Conservation (phyloP, 2,329 filamentous ascomycete genomes). For the Thielaviopsis ethacetica region DNA sequence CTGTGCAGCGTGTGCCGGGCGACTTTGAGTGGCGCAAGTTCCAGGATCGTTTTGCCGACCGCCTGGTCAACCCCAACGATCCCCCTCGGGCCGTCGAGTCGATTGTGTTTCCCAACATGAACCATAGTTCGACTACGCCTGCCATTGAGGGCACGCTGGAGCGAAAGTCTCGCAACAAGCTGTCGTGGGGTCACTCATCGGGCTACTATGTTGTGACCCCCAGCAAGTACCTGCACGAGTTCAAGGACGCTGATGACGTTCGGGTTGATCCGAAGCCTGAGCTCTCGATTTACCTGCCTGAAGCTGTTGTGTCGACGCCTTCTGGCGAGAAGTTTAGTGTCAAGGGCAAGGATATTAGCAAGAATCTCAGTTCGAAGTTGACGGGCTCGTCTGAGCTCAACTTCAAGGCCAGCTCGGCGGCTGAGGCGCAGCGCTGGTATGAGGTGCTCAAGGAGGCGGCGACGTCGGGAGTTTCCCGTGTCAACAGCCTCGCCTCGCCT, state of each 20-base stretch:
- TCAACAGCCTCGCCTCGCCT: slow-evolving; percentile 15
- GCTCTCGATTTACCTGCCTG: slow-evolving; percentile 78
- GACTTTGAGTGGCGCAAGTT: slow-evolving; percentile 93
- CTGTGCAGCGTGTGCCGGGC: slow-evolving; percentile 57
- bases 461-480: slow-evolving; percentile 28
- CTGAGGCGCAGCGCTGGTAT: slow-evolving; percentile 76
- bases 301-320: slow-evolving; percentile 59
- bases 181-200: slow-evolving; percentile 58
- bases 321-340: slow-evolving; percentile 78
- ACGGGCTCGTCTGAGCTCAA: slow-evolving; percentile 61
- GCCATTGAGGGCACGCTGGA: slow-evolving; percentile 79
- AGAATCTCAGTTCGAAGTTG: slow-evolving; percentile 66
- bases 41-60: slow-evolving; percentile 48
- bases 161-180: slow-evolving; percentile 77
- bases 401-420: slow-evolving; percentile 74
- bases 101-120: slow-evolving; percentile 77
- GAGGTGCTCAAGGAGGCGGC: slow-evolving; percentile 49
- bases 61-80: slow-evolving; percentile 63
- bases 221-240: slow-evolving; percentile 82
- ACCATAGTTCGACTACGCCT: slow-evolving; percentile 62
- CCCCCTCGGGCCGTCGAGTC: slow-evolving; percentile 56
- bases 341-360: slow-evolving; percentile 84
- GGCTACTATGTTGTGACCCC: slow-evolving; percentile 85
- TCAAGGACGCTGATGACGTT: slow-evolving; percentile 72
- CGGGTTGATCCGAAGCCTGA: slow-evolving; percentile 65